Conservation (phyloP, 2,329 filamentous ascomycete genomes). For the Thyridium curvatum region DNA sequence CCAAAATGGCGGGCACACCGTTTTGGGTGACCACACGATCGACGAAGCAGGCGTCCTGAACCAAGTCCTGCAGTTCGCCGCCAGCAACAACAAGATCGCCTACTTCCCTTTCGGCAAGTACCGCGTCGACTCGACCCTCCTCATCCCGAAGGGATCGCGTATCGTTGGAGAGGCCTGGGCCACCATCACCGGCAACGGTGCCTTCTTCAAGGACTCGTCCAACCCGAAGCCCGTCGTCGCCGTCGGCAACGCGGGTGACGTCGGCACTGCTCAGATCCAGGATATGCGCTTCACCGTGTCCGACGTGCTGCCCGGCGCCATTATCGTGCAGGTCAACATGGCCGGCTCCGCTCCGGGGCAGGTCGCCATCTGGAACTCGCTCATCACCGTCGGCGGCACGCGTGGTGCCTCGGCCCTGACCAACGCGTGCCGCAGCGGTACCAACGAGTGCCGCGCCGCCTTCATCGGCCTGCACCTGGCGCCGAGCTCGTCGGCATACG, state of each 20-base stretch:
- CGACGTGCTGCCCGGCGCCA: conserved; percentile 53
- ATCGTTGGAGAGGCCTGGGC: conserved; percentile 49
- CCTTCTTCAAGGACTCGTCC: conserved; percentile 39
- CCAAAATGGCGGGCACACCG: conserved; percentile 25
- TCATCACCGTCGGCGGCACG: conserved; percentile 29
- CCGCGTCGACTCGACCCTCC: conserved; percentile 42
- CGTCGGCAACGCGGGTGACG: conserved; percentile 51
- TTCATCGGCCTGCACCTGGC: conserved; percentile 42
- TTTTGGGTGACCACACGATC: conserved; percentile 28
- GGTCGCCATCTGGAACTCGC: conserved; percentile 40
- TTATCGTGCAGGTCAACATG: conserved; percentile 45
- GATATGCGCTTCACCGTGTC: conserved; percentile 60
- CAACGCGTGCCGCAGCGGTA: conserved; percentile 18
- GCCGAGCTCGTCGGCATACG: conserved; percentile 36
- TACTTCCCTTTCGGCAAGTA: conserved; percentile 53
- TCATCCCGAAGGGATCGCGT: conserved; percentile 39
- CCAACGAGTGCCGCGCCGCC: conserved; percentile 34
- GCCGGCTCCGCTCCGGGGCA: conserved; percentile 27
- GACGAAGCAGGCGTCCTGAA: conserved; percentile 32
- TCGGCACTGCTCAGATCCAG: conserved; percentile 54
- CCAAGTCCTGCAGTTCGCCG: conserved; percentile 27
- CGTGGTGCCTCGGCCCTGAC: conserved; percentile 21
- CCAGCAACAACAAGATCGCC: conserved; percentile 34
- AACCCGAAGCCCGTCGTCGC: conserved; percentile 51
- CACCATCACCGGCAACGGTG: conserved; percentile 44